These are phyloP conservation scores for Syzygium grande DNA, from an alignment of 345 rosid genomes.

Conservation along the genomic window DNA sequence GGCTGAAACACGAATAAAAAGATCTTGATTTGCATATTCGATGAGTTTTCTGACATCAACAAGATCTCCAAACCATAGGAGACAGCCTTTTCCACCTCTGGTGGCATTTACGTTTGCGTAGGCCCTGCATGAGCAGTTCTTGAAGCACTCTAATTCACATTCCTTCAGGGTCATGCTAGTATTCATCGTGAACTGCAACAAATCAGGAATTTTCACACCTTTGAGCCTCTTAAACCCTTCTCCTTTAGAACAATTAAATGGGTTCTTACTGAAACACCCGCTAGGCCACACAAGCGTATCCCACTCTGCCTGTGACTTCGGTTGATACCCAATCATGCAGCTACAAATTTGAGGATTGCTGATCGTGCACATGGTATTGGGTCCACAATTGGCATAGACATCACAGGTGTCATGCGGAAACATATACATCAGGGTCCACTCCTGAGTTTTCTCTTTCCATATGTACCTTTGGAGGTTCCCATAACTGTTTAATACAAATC, in stretches of 20 bases:
- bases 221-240: not conserved
- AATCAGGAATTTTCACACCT: conserved; percentile 10
- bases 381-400: not conserved
- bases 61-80: not conserved
- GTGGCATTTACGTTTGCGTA: not conserved
- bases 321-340: conserved; percentile 16
- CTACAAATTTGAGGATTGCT: not conserved
- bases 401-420: not conserved
- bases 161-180: not conserved
- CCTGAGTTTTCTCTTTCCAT: not conserved
- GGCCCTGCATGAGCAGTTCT: not conserved
- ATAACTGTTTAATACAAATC: not conserved
- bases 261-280: conserved; percentile 14
- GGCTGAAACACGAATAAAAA: not conserved
- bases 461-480: not conserved
- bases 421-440: not conserved
- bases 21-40: not conserved
- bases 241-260: not conserved
- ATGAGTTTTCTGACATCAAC: not conserved
- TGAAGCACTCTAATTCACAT: not conserved
- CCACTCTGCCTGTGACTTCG: conserved; percentile 5
- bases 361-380: conserved; percentile 1
- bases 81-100: not conserved
- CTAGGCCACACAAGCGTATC: not conserved
- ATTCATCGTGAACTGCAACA: not conserved